Evolutionary conservation across 306 rosid species (phyloP).

Genomic region (cucumber (Cucumis sativus)): DNA sequence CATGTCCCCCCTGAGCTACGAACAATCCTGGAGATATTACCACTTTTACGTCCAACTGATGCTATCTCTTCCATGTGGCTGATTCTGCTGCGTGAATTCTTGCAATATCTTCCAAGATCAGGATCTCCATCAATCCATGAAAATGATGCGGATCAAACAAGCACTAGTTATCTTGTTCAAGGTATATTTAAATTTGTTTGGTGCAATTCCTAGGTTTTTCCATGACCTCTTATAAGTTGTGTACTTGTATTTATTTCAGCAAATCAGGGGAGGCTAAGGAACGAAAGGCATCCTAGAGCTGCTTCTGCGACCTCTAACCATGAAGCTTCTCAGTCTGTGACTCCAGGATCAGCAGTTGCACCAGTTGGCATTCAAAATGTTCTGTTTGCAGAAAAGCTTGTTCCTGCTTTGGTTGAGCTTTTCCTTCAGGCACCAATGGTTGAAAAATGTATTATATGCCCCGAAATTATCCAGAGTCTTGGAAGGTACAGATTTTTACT

Average conservation of each 20-base stretch:
- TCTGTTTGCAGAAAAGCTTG: conserved; percentile 75
- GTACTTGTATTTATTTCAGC: conserved; percentile 32
- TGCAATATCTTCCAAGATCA: conserved; percentile 74
- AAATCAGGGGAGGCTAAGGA: conserved; percentile 20
- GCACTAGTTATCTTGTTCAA: conserved; percentile 33
- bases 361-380: conserved; percentile 44
- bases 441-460: conserved; percentile 69
- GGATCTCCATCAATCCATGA: conserved; percentile 39
- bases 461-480: conserved; percentile 83
- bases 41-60: conserved; percentile 62
- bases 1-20: conserved; percentile 78
- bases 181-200: conserved; percentile 29
- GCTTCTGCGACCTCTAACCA: conserved; percentile 30
- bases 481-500: conserved; percentile 59
- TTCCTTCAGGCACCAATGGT: conserved; percentile 64
- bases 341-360: conserved; percentile 34
- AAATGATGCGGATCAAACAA: conserved; percentile 38
- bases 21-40: conserved; percentile 67
- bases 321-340: conserved; percentile 32
- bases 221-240: conserved; percentile 5
- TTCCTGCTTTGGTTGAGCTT: conserved; percentile 76
- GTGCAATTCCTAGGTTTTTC: conserved; percentile 16
- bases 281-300: conserved; percentile 42
- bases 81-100: conserved; percentile 57
- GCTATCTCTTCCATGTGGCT: conserved; percentile 80